Evolutionary conservation across 345 rosid genomes (phyloP).

Genomic region (Cardamine chenopodiifolia): DNA sequence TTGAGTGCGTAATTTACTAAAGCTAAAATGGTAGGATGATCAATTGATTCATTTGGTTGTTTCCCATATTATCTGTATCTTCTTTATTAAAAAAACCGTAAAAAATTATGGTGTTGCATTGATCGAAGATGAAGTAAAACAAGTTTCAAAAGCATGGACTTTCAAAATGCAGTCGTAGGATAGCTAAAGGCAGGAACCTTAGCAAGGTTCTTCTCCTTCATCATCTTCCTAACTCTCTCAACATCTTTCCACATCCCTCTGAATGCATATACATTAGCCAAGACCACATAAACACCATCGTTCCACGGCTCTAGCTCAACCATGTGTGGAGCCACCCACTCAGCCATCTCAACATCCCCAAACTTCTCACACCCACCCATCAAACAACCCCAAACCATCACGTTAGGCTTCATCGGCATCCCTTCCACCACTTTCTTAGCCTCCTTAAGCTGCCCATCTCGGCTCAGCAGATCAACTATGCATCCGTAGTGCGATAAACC

Average conservation of each 20-base stretch:
- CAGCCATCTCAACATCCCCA: slow-evolving; percentile 75
- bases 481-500: slow-evolving; percentile 72
- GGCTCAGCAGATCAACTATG: slow-evolving; percentile 74
- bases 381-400: slow-evolving; percentile 79
- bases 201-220: slow-evolving; percentile 58
- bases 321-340: slow-evolving; percentile 78
- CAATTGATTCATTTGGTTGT: no score
- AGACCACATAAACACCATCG: slow-evolving; percentile 79
- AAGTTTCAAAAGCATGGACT: background rate
- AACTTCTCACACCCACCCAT: slow-evolving; percentile 91
- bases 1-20: no score
- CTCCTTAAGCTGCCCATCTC: slow-evolving; percentile 71
- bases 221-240: slow-evolving; percentile 63
- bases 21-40: no score
- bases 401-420: slow-evolving; percentile 82
- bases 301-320: slow-evolving; percentile 76
- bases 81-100: background rate
- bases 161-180: slow-evolving; percentile 24
- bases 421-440: slow-evolving; percentile 66
- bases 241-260: slow-evolving; percentile 81
- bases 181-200: slow-evolving; percentile 71
- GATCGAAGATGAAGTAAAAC: slow-evolving; percentile 8
- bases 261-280: slow-evolving; percentile 79
- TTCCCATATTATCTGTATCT: background rate
- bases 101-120: background rate